These are phyloP conservation scores for Marchantia paleacea DNA, from an alignment of 225 moss, liverwort and hornwort species.

Conservation along the genomic window DNA sequence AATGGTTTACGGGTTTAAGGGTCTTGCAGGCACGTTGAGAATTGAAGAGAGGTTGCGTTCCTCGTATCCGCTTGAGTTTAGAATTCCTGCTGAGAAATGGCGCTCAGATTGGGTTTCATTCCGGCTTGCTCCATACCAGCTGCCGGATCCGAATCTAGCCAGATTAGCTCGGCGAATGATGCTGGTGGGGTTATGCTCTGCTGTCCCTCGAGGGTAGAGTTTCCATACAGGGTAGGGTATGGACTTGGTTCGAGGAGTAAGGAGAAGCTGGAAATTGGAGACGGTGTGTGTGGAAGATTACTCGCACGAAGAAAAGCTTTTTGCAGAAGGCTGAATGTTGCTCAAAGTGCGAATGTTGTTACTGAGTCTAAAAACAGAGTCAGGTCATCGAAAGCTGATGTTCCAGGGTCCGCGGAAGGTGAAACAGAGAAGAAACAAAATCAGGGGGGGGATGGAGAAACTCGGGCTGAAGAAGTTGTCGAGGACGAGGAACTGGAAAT, in stretches of 20 bases:
- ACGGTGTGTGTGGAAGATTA: background rate
- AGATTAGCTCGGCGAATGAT: background rate
- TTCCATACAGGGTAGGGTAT: background rate
- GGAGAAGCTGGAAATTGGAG: background rate
- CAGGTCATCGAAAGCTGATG: background rate
- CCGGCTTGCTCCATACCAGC: background rate
- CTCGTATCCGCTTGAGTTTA: no score
- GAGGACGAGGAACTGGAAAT: slow-evolving; percentile 60
- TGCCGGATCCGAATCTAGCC: background rate
- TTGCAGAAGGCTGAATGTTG: background rate
- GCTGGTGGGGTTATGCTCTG: background rate
- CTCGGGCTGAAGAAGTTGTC: slow-evolving; percentile 16
- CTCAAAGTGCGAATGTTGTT: background rate
- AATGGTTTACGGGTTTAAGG: no score
- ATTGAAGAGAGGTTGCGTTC: no score
- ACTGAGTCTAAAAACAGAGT: background rate
- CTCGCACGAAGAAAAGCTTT: no score
- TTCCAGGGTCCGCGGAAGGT: background rate
- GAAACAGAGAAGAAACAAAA: background rate
- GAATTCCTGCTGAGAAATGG: background rate
- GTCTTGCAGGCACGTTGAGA: no score
- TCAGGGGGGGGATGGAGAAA: background rate
- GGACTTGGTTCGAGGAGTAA: background rate
- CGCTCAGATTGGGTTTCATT: background rate
- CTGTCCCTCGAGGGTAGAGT: background rate